These are phyloP conservation scores for Antitrichia curtipendula DNA, from an alignment of 225 moss, liverwort and hornwort genomes.

Conservation along the genomic window DNA sequence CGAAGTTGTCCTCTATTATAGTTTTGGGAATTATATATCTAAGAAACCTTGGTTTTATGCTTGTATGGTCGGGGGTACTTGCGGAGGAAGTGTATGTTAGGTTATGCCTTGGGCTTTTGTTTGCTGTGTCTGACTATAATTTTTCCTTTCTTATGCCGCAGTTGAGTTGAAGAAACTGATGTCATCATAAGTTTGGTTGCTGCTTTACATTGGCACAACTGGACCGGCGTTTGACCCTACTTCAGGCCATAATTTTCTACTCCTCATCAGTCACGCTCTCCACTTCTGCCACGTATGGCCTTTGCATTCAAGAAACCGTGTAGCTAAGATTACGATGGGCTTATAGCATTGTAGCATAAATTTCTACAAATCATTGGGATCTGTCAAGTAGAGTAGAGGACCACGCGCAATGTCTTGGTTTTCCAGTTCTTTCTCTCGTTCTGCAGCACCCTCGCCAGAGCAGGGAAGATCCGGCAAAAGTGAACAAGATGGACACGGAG, in stretches of 20 bases:
- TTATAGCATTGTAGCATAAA: not conserved
- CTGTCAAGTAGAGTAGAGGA: not conserved
- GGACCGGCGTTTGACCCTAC: not conserved
- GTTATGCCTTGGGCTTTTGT: not conserved
- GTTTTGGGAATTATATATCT: not conserved
- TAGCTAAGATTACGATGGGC: not conserved
- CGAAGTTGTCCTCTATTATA: not conserved
- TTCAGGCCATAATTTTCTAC: not conserved
- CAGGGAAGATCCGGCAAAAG: slow-evolving; percentile 3
- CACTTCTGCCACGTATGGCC: not conserved
- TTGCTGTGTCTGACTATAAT: not conserved
- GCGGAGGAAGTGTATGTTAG: not conserved
- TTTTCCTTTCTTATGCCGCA: slow-evolving; percentile 11
- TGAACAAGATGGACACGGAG: slow-evolving; percentile 23
- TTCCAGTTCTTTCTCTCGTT: slow-evolving; percentile 56
- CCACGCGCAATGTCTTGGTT: slow-evolving; percentile 80
- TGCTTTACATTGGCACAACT: not conserved
- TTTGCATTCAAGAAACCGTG: not conserved
- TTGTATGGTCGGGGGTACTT: not conserved
- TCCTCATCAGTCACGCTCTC: not conserved
- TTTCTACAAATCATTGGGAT: not conserved
- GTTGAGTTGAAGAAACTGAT: slow-evolving; percentile 75
- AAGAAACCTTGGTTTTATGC: not conserved
- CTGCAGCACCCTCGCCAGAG: slow-evolving; percentile 14
- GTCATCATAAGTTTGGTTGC: slow-evolving; percentile 38